phyloP scores from a whole-genome alignment of 169 alveolate species.

The Eimeria tenella region DNA sequence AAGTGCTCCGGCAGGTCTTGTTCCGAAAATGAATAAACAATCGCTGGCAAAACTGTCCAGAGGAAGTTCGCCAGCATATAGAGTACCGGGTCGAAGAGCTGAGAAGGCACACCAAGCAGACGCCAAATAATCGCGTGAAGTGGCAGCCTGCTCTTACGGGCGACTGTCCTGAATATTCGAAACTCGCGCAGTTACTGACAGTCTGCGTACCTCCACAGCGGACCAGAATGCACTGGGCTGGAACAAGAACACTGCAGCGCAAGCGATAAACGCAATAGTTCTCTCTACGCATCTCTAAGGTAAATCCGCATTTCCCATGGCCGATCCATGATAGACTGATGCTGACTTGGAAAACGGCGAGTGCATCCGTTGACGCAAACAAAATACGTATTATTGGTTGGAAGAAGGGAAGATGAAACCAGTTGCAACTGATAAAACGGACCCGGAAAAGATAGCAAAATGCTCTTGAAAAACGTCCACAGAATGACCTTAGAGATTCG shows the following conservation, averaged over 20 bases:
- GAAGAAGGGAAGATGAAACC: background rate
- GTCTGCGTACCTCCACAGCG: slow-evolving; percentile 37
- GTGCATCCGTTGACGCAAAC: background rate
- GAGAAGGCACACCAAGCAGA: background rate
- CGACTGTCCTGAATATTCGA: no score
- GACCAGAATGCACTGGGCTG: slow-evolving; percentile 77
- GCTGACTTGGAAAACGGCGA: background rate
- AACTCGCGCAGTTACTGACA: no score
- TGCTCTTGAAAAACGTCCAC: slow-evolving; percentile 98
- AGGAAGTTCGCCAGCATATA: slow-evolving; percentile 52
- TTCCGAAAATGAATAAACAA: slow-evolving; percentile 33
- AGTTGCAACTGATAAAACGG: background rate
- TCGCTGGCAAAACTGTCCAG: slow-evolving; percentile 51
- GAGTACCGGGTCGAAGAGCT: slow-evolving; percentile 54
- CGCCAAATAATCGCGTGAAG: no score
- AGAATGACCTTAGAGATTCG: slow-evolving; percentile 95
- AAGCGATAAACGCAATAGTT: background rate
- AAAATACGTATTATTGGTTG: background rate
- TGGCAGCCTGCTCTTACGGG: no score
- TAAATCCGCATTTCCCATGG: background rate
- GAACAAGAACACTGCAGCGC: slow-evolving; percentile 59
- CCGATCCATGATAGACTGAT: no score
- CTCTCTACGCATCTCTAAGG: background rate
- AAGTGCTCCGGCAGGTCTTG: slow-evolving; percentile 61
- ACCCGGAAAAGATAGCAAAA: slow-evolving; percentile 94